Percentiles rank a stretch among this genome's conserved stretches.
Conservation (phyloP, 2,329 filamentous ascomycete genomes). For the Fusarium odoratissimum region DNA sequence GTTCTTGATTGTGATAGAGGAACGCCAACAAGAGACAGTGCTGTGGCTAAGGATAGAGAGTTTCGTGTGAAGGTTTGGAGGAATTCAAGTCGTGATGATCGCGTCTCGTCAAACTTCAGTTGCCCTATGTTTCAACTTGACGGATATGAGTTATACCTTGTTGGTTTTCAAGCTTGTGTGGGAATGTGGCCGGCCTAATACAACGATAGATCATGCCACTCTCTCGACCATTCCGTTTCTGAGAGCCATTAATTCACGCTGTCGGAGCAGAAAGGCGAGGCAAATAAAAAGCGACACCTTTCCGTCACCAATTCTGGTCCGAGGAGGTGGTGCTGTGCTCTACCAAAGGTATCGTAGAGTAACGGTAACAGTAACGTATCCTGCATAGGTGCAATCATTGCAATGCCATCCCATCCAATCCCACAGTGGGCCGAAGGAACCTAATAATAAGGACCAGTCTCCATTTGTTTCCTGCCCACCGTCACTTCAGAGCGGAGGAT, state of each 20-base stretch:
- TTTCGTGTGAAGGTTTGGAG: background rate
- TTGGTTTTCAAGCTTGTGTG: background rate
- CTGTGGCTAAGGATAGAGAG: background rate
- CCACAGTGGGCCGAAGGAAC: slow-evolving; percentile 10
- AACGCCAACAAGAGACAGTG: slow-evolving; percentile 1
- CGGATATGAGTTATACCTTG: background rate
- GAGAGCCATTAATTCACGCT: slow-evolving; percentile 18
- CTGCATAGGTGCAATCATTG: background rate
- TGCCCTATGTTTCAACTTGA: background rate
- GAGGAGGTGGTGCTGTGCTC: background rate
- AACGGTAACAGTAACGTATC: slow-evolving; percentile 6
- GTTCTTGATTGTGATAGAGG: slow-evolving; percentile 25
- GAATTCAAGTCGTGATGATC: background rate
- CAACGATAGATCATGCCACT: slow-evolving; percentile 16
- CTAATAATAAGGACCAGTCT: slow-evolving; percentile 1
- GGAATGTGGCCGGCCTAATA: slow-evolving; percentile 1
- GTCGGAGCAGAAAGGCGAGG: background rate
- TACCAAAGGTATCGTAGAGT: background rate
- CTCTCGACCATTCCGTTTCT: slow-evolving; percentile 7
- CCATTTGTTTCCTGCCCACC: background rate
- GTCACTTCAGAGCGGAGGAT: slow-evolving; percentile 1
- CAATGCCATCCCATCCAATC: background rate
- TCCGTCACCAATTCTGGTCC: slow-evolving; percentile 9
- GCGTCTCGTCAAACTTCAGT: background rate
- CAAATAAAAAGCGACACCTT: slow-evolving; percentile 1